phyloP scores from a whole-genome alignment of 2,329 filamentous ascomycete species.

The Diaporthe ampelina region DNA sequence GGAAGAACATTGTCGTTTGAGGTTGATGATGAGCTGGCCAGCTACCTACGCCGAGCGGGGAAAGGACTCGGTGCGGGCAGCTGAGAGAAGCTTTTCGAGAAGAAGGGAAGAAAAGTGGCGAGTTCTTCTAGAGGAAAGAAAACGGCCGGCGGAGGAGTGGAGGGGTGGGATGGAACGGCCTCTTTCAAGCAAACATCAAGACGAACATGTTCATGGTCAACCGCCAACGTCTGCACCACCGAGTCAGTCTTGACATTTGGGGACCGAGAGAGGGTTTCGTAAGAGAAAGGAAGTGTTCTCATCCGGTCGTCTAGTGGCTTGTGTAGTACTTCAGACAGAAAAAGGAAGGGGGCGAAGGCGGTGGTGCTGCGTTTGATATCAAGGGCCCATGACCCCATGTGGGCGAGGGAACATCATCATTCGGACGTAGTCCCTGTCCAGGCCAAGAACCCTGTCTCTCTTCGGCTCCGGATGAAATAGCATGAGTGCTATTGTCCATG shows the following conservation, averaged over 20 bases:
- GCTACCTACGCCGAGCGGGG: constrained; percentile 12
- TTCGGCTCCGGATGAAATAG: constrained; percentile 32
- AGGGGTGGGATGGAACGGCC: constrained; percentile 29
- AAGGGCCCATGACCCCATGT: constrained; percentile 13
- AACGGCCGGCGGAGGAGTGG: not conserved
- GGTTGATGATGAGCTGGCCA: not conserved
- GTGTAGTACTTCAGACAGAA: constrained; percentile 23
- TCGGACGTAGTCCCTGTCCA: constrained; percentile 19
- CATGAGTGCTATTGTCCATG: constrained; percentile 15
- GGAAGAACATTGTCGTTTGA: constrained; percentile 46
- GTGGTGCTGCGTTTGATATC: constrained; percentile 27
- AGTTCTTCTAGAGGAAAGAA: not conserved
- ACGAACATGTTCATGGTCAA: constrained; percentile 26
- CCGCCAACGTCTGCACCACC: constrained; percentile 6
- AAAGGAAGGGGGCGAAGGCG: constrained; percentile 14
- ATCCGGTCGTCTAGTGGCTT: constrained; percentile 30
- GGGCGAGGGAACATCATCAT: not conserved
- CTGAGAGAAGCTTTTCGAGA: constrained; percentile 14
- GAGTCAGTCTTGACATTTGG: constrained; percentile 25
- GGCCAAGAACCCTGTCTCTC: constrained; percentile 13
- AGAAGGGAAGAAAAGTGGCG: constrained; percentile 14
- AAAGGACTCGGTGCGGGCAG: constrained; percentile 12
- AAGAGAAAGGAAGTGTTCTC: constrained; percentile 10
- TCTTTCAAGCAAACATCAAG: constrained; percentile 35
- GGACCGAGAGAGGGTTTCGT: constrained; percentile 20